Evolutionary conservation across 1,284 basidiomycete genomes (phyloP).

Genomic region (Microbotryum violaceum): DNA sequence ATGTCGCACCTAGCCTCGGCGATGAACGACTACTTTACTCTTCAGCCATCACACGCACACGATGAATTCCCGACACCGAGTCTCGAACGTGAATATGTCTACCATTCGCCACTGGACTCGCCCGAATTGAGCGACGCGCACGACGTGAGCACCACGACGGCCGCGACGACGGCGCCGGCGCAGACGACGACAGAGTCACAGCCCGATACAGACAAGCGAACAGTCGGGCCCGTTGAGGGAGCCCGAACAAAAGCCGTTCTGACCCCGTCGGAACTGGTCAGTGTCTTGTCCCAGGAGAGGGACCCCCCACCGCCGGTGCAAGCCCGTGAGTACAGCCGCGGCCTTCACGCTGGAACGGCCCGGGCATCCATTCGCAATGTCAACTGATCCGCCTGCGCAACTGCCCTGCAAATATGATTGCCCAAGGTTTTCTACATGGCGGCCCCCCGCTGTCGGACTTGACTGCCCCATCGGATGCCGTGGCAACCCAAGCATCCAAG

Average conservation of each 20-base stretch:
- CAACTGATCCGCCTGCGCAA: neutral
- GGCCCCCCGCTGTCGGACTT: slow-evolving; percentile 26
- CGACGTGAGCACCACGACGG: neutral
- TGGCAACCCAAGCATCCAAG: slow-evolving; percentile 2
- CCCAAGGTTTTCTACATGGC: slow-evolving; percentile 21
- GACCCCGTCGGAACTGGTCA: slow-evolving; percentile 11
- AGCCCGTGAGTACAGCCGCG: neutral
- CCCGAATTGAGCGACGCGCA: slow-evolving; percentile 1
- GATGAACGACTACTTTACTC: slow-evolving; percentile 11
- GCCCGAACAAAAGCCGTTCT: slow-evolving; percentile 1
- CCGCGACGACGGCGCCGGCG: neutral
- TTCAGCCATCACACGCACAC: slow-evolving; percentile 6
- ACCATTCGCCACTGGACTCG: slow-evolving; percentile 16
- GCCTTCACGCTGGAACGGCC: neutral
- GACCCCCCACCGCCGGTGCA: slow-evolving; percentile 2
- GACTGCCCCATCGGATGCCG: slow-evolving; percentile 15
- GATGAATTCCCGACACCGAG: slow-evolving; percentile 9
- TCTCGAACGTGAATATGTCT: slow-evolving; percentile 9
- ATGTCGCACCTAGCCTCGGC: neutral
- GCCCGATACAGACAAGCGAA: neutral
- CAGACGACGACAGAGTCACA: neutral
- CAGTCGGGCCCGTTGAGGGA: neutral
- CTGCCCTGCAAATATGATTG: neutral
- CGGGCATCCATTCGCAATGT: neutral
- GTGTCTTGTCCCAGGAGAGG: slow-evolving; percentile 6